Base-by-base conservation (phyloP, 2,329 filamentous ascomycete genomes). In the Apiospora malaysiana region DNA sequence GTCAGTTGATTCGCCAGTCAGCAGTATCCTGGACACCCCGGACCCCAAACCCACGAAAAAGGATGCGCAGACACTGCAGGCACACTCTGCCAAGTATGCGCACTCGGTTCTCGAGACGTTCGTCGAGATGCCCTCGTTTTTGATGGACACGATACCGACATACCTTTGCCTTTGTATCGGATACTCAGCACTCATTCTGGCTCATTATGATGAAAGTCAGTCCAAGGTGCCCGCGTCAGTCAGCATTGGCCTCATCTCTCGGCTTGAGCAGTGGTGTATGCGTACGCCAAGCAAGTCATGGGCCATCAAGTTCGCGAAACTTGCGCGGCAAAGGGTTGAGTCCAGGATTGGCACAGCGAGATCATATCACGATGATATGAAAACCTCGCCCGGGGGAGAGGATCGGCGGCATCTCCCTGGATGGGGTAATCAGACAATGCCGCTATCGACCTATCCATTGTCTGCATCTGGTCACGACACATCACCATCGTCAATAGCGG, bases 131-230 rank as follows among this genome's bases (percentile, higher is more conserved):
- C 78, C 78, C 1, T 40, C 72, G 0, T 79, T 79, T 68, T 71
- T 78, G 43, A 76, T 76, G 75, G 78, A 80, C 69, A 73, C 74
- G 10, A 74, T 76, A 12, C 75, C 77, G 18, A 79, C 78, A 5
- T 78, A 76, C 25, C 74, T 77, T 4, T 78, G 76, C 65, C 77
- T 80, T 5, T 78, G 76, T 47, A 77, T 80, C 25, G 78, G 78
- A 23, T 80, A 80, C 69, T 79, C 78, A n/a, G 78, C 77, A 4
- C 72, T 80, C 23, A 73, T 79, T n/a, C 71, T 80, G 40, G 78
- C 78, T 12, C 78, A 80, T 70, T 78, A 79, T 59, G 75, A 79
- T 68, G 74, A 77, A n/a, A 72, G 74, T 8, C 77, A 78, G 69
- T 79, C 78, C 9, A 77, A 75, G 68, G 73, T 80, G 14, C 72